Base-by-base conservation (phyloP, 768 basidiomycete genomes). In the Pisolithus tinctorius region DNA sequence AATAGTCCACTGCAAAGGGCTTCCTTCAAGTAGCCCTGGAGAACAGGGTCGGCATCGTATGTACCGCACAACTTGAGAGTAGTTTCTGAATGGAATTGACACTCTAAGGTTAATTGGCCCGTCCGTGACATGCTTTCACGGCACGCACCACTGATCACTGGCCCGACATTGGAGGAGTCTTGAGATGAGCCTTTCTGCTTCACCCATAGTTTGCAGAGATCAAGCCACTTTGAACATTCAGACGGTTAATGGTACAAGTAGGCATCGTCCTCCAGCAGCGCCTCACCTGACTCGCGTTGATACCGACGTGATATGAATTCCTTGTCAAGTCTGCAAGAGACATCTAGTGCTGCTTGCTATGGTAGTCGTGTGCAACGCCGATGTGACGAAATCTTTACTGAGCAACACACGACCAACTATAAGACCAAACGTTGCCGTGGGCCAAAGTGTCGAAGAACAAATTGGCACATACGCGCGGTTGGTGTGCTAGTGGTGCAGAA, bases 241-340 rank as follows among this genome's bases (percentile, higher is more conserved):
- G 48, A 20, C 58, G 45, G 42, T 47, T 49, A 44, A 53, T 26
- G 31, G 17, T 20, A 31, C 25, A 30, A 29, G 26, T n/a, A 48
- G 3, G 43, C 9, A 38, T 50, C 30, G 4, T 17, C 23, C 31
- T 11, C 46, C 17, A 44, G 14, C 20, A 26, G 29, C 16, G 42
- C 63, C 75, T 60, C 58, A 86, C 87, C 73, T 86, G 86, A 14
- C 64, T 54, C 20, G 86, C 70, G 45, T 83, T 73, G 17, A 88
- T 66, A 6, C 87, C 86, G 60, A 76, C 80, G 58, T 87, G 82
- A 54, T 86, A 88, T 37, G 83, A 79, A 63, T 88, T 88, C 51
- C 83, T 74, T 14, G 87, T 86, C 42, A 90, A 67, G 51, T 80
- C 85, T 36, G 75, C 76, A 37, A 89, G 63, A 36, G 85, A 84